phyloP scores from a whole-genome alignment of 1,139 yeast species.

The Pichia sp. region DNA sequence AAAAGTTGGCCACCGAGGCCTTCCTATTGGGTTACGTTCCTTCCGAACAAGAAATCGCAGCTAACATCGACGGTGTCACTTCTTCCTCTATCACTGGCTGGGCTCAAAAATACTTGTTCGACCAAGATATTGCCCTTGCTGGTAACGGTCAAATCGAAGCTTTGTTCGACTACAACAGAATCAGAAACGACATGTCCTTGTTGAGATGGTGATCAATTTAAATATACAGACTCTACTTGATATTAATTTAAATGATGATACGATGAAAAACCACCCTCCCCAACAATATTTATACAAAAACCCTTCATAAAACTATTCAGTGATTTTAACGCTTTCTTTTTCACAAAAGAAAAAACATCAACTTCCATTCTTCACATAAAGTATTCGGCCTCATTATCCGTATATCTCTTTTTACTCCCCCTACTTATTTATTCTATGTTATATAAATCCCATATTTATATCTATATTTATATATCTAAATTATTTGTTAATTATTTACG shows the following conservation, averaged over 20 bases:
- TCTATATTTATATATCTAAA: not conserved
- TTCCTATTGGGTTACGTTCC: slow-evolving; percentile 59
- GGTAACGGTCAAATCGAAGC: slow-evolving; percentile 85
- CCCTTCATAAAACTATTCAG: not conserved
- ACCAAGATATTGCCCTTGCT: slow-evolving; percentile 75
- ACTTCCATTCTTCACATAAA: not conserved
- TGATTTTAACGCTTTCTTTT: not conserved
- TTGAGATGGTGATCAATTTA: slow-evolving; percentile 57
- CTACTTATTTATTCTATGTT: slow-evolving; percentile 1
- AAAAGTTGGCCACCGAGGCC: slow-evolving; percentile 56
- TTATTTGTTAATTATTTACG: not conserved
- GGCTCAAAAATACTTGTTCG: slow-evolving; percentile 76
- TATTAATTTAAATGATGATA: not conserved
- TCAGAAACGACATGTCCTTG: slow-evolving; percentile 84
- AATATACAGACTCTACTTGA: slow-evolving; percentile 1
- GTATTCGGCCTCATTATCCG: not conserved
- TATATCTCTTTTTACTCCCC: not conserved
- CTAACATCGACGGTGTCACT: slow-evolving; percentile 59
- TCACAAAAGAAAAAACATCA: not conserved
- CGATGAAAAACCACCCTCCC: not conserved
- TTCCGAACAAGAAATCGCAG: slow-evolving; percentile 55
- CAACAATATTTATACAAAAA: not conserved
- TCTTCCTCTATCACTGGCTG: slow-evolving; percentile 59
- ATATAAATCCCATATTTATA: too few species aligned
- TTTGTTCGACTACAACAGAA: slow-evolving; percentile 75